Percentiles rank a stretch among this genome's conserved stretches.
Conservation (phyloP, 148 eudicot species). For the Agrostemma githago region DNA sequence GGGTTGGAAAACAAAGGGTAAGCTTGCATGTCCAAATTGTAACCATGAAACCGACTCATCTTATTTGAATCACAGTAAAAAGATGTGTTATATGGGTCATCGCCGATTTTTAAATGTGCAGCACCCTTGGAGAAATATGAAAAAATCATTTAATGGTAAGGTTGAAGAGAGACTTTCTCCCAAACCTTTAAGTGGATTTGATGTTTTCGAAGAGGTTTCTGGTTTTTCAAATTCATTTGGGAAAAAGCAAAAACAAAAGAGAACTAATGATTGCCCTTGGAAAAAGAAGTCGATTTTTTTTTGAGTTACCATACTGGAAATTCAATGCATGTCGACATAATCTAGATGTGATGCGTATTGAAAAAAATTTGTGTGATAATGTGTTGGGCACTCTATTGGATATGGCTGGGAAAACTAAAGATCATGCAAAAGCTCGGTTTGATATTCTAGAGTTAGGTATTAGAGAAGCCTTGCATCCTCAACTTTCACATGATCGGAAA, state of each 20-base stretch:
- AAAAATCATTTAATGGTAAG: no score
- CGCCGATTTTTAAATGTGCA: no score
- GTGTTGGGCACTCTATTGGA: slow-evolving; percentile 8
- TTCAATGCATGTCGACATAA: neutral
- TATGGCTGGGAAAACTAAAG: slow-evolving; percentile 8
- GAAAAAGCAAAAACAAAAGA: neutral
- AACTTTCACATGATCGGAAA: neutral
- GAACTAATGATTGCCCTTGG: neutral
- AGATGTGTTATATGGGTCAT: no score
- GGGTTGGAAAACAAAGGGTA: no score
- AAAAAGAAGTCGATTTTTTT: slow-evolving; percentile 3
- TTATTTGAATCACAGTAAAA: no score
- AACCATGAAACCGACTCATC: no score
- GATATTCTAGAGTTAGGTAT: slow-evolving; percentile 7
- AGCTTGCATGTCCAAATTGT: no score
- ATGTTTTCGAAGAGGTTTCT: neutral
- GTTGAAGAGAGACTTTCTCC: no score
- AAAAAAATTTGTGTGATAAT: slow-evolving; percentile 9
- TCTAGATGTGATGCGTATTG: slow-evolving; percentile 1
- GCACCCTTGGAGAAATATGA: no score
- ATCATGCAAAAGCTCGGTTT: slow-evolving; percentile 11
- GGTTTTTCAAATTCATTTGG: neutral
- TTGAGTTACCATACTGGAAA: slow-evolving; percentile 2
- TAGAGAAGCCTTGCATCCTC: neutral
- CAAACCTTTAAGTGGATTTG: neutral